Percentiles rank a stretch among this genome's conserved stretches.
These are phyloP conservation scores for Penicillium silybi DNA, from an alignment of 495 filamentous ascomycete species.

Conservation along the genomic window DNA sequence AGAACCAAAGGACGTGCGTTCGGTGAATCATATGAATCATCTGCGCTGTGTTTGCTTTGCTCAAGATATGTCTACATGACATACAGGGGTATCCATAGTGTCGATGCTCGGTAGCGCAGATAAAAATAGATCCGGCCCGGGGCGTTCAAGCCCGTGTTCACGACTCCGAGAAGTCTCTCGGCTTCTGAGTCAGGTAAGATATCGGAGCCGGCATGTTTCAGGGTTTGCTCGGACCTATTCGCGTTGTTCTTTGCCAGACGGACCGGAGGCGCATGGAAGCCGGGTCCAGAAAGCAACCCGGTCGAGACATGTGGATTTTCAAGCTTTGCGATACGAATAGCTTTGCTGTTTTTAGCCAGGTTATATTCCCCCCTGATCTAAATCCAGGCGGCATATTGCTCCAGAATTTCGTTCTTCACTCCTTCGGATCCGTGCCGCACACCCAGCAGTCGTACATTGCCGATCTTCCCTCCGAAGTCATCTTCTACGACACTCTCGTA, in stretches of 20 bases:
- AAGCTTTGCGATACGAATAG: neutral
- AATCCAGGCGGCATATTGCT: slow-evolving; percentile 63
- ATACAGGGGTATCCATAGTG: neutral
- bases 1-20: neutral
- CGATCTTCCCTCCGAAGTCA: slow-evolving; percentile 55
- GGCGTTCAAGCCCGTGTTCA: neutral
- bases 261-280: neutral
- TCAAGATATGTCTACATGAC: neutral
- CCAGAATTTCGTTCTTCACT: slow-evolving; percentile 60
- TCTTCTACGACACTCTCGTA: slow-evolving; percentile 58
- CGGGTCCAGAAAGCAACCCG: slow-evolving; percentile 3
- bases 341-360: neutral
- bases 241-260: slow-evolving; percentile 4
- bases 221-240: neutral
- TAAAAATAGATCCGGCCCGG: neutral
- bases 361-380: slow-evolving; percentile 2
- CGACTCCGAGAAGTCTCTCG: neutral
- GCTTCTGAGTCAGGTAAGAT: neutral
- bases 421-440: slow-evolving; percentile 89
- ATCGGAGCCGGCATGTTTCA: slow-evolving; percentile 2
- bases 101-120: neutral
- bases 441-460: slow-evolving; percentile 69
- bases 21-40: neutral
- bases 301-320: neutral
- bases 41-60: neutral